phyloP scores from a whole-genome alignment of 2,329 filamentous ascomycete genomes.

The Didymella pomorum region DNA sequence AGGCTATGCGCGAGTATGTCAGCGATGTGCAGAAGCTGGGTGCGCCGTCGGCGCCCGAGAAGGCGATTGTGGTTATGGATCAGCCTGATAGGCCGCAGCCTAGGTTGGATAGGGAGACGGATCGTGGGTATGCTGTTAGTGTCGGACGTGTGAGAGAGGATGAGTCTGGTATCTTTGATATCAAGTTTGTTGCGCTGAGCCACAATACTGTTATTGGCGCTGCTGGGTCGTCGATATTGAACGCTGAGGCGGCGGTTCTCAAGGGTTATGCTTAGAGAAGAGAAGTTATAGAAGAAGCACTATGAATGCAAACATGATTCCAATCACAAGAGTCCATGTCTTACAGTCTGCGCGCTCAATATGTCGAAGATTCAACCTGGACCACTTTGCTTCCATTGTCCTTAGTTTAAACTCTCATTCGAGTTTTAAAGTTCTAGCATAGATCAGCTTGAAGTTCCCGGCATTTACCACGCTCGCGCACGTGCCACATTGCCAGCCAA shows the following conservation, averaged over 20 bases:
- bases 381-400: too few relatives aligned
- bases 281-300: neutral
- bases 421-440: neutral
- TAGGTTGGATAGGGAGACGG: slow-evolving; percentile 83
- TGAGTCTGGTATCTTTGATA: slow-evolving; percentile 87
- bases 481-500: neutral
- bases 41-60: slow-evolving; percentile 83
- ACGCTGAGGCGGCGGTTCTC: slow-evolving; percentile 89
- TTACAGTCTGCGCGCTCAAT: neutral
- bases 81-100: slow-evolving; percentile 92
- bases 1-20: slow-evolving; percentile 80
- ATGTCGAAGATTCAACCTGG: too few relatives aligned
- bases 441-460: neutral
- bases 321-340: neutral
- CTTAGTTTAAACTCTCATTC: too few relatives aligned
- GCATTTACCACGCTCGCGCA: neutral
- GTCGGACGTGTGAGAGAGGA: slow-evolving; percentile 88
- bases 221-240: slow-evolving; percentile 93
- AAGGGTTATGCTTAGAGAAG: slow-evolving; percentile 73
- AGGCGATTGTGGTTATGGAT: slow-evolving; percentile 87
- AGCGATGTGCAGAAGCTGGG: slow-evolving; percentile 83
- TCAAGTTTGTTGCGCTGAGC: slow-evolving; percentile 92
- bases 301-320: neutral
- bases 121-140: slow-evolving; percentile 87
- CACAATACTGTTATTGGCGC: slow-evolving; percentile 95